Evolutionary conservation across 768 basidiomycete genomes (phyloP).

Genomic region (Tylopilus intermedius): DNA sequence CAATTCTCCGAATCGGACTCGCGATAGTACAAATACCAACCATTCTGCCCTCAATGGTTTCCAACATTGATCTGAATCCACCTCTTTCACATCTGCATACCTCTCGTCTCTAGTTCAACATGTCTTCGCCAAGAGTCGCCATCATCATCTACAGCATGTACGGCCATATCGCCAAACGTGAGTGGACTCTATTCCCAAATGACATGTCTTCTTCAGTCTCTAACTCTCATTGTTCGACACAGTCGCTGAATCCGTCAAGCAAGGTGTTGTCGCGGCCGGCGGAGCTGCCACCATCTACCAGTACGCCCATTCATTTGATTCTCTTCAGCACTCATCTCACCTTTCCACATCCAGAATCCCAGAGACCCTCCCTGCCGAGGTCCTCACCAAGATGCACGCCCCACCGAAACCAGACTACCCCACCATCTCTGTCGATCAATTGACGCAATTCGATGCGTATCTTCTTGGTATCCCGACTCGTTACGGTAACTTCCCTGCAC

Average conservation of each 20-base stretch:
- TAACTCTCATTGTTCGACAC: background rate
- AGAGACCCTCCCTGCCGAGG: constrained; percentile 71
- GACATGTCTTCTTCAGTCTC: background rate
- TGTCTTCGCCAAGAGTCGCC: constrained; percentile 52
- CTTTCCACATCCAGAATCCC: constrained; percentile 44
- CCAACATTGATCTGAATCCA: background rate
- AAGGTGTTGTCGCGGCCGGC: constrained; percentile 44
- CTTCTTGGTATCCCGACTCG: constrained; percentile 42
- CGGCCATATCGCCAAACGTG: constrained; percentile 67
- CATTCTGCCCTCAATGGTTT: no score
- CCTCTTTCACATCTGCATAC: background rate
- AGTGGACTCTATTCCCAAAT: constrained; percentile 47
- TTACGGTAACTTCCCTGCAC: constrained; percentile 43
- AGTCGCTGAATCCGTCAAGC: constrained; percentile 61
- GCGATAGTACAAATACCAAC: constrained; percentile 14
- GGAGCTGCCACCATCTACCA: constrained; percentile 52
- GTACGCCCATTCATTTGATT: constrained; percentile 32
- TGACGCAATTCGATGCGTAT: constrained; percentile 33
- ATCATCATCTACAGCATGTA: constrained; percentile 73
- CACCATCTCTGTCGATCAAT: constrained; percentile 8
- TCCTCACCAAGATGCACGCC: constrained; percentile 65
- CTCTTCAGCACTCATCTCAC: no score
- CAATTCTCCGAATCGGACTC: background rate
- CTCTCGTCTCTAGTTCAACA: constrained; percentile 12
- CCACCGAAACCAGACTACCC: constrained; percentile 61